Evolutionary conservation across 176 grass and related monocot genomes (phyloP).

Genomic region (Oryza longistaminata): DNA sequence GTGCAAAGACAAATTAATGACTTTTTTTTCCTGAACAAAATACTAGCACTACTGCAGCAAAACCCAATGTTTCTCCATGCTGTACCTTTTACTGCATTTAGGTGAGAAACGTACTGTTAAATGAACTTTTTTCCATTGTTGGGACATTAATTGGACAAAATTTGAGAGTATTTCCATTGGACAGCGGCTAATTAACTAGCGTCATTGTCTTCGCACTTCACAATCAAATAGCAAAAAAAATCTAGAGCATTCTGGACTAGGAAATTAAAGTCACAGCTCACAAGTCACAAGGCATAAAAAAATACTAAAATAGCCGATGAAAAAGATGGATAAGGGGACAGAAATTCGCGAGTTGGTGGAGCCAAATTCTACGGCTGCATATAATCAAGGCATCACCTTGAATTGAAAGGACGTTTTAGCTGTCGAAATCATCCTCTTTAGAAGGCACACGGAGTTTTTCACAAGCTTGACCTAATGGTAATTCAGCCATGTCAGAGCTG

Average conservation of each 20-base stretch:
- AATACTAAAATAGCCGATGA: background rate
- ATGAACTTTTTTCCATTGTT: too few relatives aligned
- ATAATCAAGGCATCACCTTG: background rate
- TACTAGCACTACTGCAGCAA: too few relatives aligned
- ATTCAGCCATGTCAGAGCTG: background rate
- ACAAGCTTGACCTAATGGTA: background rate
- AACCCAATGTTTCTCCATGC: too few relatives aligned
- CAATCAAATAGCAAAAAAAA: slow-evolving; percentile 15
- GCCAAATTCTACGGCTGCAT: background rate
- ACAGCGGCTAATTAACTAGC: background rate
- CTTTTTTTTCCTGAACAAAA: too few relatives aligned
- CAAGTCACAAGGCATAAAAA: background rate
- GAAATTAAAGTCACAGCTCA: background rate
- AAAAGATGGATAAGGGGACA: background rate
- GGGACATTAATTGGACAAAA: background rate
- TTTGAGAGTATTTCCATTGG: background rate
- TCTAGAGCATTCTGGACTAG: background rate
- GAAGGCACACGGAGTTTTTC: background rate
- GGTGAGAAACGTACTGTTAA: too few relatives aligned
- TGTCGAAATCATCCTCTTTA: background rate
- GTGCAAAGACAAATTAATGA: too few relatives aligned
- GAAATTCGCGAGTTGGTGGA: background rate
- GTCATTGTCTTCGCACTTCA: background rate
- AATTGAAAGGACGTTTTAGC: background rate
- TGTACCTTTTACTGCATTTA: too few relatives aligned